Conservation (phyloP, 2,329 filamentous ascomycete species). For the Colletotrichum musicola region DNA sequence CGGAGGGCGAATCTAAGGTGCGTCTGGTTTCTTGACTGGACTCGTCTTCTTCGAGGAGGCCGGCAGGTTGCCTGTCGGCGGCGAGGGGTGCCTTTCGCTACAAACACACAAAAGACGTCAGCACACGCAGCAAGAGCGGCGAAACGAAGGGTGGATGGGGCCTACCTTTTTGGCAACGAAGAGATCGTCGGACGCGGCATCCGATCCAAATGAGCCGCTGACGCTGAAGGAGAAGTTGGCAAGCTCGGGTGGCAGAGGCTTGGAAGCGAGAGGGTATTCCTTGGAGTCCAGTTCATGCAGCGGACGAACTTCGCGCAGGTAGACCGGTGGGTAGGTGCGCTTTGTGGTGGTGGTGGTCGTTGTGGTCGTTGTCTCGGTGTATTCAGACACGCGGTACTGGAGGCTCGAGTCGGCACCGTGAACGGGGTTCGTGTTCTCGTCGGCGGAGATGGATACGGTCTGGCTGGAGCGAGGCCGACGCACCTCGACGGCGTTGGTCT, state of each 20-base stretch:
- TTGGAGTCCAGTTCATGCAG: constrained; percentile 84
- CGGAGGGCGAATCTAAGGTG: constrained; percentile 43
- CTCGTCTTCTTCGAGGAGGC: constrained; percentile 44
- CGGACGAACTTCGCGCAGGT: constrained; percentile 79
- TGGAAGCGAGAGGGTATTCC: constrained; percentile 87
- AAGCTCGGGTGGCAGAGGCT: constrained; percentile 84
- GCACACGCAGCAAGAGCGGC: not conserved
- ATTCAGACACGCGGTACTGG: constrained; percentile 73
- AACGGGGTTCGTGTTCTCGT: constrained; percentile 51
- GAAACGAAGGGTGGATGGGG: not conserved
- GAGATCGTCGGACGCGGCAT: constrained; percentile 16
- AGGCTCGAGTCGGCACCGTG: constrained; percentile 50
- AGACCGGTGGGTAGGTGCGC: constrained; percentile 84
- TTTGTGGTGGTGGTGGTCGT: constrained; percentile 95
- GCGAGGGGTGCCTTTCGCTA: constrained; percentile 34
- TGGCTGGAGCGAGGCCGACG: constrained; percentile 53
- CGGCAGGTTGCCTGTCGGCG: constrained; percentile 23
- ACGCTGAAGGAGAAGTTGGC: constrained; percentile 80
- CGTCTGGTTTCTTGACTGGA: constrained; percentile 46
- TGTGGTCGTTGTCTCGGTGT: constrained; percentile 78
- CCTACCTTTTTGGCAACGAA: constrained; percentile 32
- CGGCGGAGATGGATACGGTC: constrained; percentile 62
- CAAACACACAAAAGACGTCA: constrained; percentile 10
- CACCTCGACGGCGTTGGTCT: constrained; percentile 40
- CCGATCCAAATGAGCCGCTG: constrained; percentile 60